Percentiles rank a stretch among this genome's conserved stretches.
These are phyloP conservation scores for Barnettozyma sp. DNA, from an alignment of 805 yeast species.

Conservation along the genomic window DNA sequence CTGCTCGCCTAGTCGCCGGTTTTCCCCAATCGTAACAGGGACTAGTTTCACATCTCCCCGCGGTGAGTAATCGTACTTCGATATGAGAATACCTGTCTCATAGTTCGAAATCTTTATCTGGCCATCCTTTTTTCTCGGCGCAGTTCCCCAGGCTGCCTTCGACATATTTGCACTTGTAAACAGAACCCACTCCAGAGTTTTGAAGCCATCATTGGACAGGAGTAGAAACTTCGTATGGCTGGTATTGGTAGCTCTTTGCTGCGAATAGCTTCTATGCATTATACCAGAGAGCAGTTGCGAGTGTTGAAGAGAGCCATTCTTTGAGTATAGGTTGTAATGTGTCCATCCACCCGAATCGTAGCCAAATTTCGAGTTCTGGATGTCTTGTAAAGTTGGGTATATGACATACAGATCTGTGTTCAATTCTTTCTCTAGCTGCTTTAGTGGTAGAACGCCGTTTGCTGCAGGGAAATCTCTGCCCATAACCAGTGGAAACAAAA, in stretches of 20 bases:
- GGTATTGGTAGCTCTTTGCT: conserved; percentile 29
- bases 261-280: conserved; percentile 25
- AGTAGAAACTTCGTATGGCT: conserved; percentile 68
- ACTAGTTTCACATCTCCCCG: conserved; percentile 25
- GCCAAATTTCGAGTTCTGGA: conserved; percentile 28
- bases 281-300: conserved; percentile 33
- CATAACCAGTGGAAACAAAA: conserved; percentile 17
- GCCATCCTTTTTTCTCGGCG: conserved; percentile 12
- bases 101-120: conserved; percentile 34
- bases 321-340: conserved; percentile 34
- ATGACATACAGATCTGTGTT: conserved; percentile 33
- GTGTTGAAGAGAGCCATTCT: conserved; percentile 31
- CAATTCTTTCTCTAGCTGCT: conserved; percentile 21
- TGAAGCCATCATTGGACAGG: conserved; percentile 44
- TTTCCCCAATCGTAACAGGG: conserved; percentile 40
- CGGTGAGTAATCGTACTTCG: conserved; percentile 21
- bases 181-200: conserved; percentile 56
- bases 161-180: conserved; percentile 73
- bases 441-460: conserved; percentile 13
- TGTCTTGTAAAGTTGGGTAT: conserved; percentile 30
- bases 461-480: conserved; percentile 12
- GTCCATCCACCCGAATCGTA: conserved; percentile 43
- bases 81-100: conserved; percentile 50
- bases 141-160: conserved; percentile 74
- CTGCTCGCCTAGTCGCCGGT: conserved; percentile 7